Evolutionary conservation across 768 basidiomycete genomes (phyloP), one percentile per base, ranked within the genome.

Genomic region (Boletales sp.): DNA sequence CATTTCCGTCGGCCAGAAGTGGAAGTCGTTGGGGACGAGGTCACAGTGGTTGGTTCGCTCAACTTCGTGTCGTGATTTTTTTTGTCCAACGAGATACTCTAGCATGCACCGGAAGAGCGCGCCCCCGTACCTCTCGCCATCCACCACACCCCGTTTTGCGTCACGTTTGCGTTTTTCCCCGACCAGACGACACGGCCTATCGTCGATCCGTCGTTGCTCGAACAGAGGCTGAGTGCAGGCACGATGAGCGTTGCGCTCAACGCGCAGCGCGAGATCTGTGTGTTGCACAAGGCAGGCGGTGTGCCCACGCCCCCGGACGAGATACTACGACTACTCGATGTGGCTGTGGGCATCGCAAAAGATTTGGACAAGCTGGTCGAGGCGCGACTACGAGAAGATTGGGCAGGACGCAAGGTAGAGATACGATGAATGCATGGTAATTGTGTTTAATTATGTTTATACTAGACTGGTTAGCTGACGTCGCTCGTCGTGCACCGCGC

Each of bases 1-100:
- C 95, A 97, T 60, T 97, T 93, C 71, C 75, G 94, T 56, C 76
- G 87, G 57, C 88, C 94, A 4, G 96, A 99, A 54, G 87, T 97
- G 11, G 93, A 97, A 61, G 93, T 98, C 0, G 75, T 88, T 5
- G 95, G 95, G 0, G 88, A 94, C 50, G 92, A 97, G 54, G 88
- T 97, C 18, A 92, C 77, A 30, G 74, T 97, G 44, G 94, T 97
- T 61, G 54, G 90, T 19, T 18, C 33, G 19, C 4, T 39, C 35
- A n/a, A n/a, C 12, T 5, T 9, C 33, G 8, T 45, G 31, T 28
- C 25, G 1, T 7, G 25, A 12, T 37, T 9, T 13, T 3, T 32
- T n/a, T 19, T 14, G 35, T 38, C 54, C 18, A 48, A 47, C n/a
- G 35, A 14, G 21, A 21, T 37, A 11, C 54, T 44, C 1, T 56